These are phyloP conservation scores for Phalaenopsis equestris DNA, from an alignment of 106 monocot genomes.

Conservation along the genomic window DNA sequence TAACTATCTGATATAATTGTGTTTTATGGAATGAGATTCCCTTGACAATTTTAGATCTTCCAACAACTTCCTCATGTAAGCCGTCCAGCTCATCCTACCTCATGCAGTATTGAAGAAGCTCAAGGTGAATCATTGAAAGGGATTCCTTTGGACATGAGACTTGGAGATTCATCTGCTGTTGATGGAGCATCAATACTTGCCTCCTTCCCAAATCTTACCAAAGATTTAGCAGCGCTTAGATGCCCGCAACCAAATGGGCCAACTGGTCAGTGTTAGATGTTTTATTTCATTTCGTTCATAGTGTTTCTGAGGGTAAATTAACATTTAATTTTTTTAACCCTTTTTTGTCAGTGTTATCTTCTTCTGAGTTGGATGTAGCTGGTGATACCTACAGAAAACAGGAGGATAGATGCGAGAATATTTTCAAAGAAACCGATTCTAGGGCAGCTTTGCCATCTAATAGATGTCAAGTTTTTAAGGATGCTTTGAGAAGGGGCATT, in stretches of 20 bases:
- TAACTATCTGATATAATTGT: background rate
- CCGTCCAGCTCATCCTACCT: conserved; percentile 24
- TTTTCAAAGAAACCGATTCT: conserved; percentile 29
- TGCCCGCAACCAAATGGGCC: conserved; percentile 41
- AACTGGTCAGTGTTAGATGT: conserved; percentile 35
- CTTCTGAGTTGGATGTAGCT: conserved; percentile 46
- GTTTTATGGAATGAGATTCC: conserved; percentile 11
- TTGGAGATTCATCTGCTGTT: conserved; percentile 54
- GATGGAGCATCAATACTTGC: conserved; percentile 77
- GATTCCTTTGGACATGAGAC: conserved; percentile 36
- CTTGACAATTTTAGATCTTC: conserved; percentile 52
- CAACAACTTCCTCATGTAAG: conserved; percentile 40
- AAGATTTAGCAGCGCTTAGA: conserved; percentile 42
- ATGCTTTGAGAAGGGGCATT: conserved; percentile 54
- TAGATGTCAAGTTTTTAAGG: conserved; percentile 59
- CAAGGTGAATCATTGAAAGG: conserved; percentile 29
- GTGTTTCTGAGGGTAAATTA: conserved; percentile 2
- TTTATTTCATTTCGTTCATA: conserved; percentile 14
- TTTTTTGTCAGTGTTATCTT: conserved; percentile 27
- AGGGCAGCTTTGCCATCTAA: conserved; percentile 23
- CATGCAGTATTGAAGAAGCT: conserved; percentile 26
- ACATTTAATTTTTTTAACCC: background rate
- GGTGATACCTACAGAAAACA: conserved; percentile 38
- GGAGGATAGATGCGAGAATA: conserved; percentile 48
- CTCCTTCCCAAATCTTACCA: conserved; percentile 53